Percentiles rank a stretch among this genome's conserved stretches.
Conservation (phyloP, 2,329 filamentous ascomycete species). For the Ophiostoma himal-ulmi region DNA sequence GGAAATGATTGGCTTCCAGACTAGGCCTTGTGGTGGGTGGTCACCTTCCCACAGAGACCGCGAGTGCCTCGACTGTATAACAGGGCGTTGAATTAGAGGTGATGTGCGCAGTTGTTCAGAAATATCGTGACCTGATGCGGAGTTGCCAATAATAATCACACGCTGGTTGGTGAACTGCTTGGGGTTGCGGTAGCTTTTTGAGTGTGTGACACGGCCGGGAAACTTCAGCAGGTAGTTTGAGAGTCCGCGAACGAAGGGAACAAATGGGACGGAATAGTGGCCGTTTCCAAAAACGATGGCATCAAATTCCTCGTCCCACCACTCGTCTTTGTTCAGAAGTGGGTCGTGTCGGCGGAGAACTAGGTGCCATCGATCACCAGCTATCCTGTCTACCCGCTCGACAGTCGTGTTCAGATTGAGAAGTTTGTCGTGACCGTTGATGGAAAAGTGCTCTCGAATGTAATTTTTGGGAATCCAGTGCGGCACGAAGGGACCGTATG, state of each 20-base stretch:
- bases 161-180: conserved; percentile 61
- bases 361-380: conserved; percentile 47
- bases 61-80: conserved; percentile 58
- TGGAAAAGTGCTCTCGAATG: conserved; percentile 50
- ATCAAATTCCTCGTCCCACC: conserved; percentile 58
- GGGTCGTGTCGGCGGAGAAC: conserved; percentile 44
- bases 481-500: conserved; percentile 53
- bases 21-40: conserved; percentile 52
- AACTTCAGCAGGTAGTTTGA: conserved; percentile 40
- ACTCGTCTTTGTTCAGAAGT: conserved; percentile 44
- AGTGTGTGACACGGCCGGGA: conserved; percentile 56
- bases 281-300: conserved; percentile 56
- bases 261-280: conserved; percentile 55
- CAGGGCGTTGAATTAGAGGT: conserved; percentile 36
- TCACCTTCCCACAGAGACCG: conserved; percentile 46
- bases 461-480: conserved; percentile 52
- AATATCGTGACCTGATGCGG: conserved; percentile 79
- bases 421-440: conserved; percentile 42
- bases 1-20: conserved; percentile 50
- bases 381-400: conserved; percentile 21
- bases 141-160: conserved; percentile 77
- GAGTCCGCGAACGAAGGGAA: conserved; percentile 43
- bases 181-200: conserved; percentile 70
- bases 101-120: conserved; percentile 59
- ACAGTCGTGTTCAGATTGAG: conserved; percentile 48